Evolutionary conservation across 768 basidiomycete species (phyloP).

Genomic region (Neoboletus magnificus): DNA sequence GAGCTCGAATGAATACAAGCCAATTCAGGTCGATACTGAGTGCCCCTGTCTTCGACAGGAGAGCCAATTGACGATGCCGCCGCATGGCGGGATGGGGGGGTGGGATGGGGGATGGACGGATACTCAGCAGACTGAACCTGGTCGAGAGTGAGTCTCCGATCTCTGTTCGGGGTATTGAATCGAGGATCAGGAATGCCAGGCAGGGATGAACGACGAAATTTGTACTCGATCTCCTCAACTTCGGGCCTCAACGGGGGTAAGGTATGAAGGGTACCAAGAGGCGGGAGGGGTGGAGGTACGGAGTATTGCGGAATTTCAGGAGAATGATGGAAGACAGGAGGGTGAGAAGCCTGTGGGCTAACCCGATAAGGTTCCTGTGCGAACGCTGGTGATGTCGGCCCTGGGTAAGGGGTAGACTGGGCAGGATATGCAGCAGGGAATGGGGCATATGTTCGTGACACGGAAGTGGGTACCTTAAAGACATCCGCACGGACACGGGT

Average conservation of each 20-base stretch:
- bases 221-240: slow-evolving; percentile 28
- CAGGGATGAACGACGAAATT: slow-evolving; percentile 33
- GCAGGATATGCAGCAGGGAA: slow-evolving; percentile 35
- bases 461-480: slow-evolving; percentile 30
- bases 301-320: slow-evolving; percentile 29
- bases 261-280: slow-evolving; percentile 19
- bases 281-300: slow-evolving; percentile 24
- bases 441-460: slow-evolving; percentile 41
- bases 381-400: slow-evolving; percentile 19
- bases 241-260: slow-evolving; percentile 29
- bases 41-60: slow-evolving; percentile 10
- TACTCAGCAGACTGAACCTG: slow-evolving; percentile 16
- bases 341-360: slow-evolving; percentile 24
- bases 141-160: slow-evolving; percentile 13
- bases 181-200: slow-evolving; percentile 14
- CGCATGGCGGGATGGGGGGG: slow-evolving; percentile 4
- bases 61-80: background rate
- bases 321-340: slow-evolving; percentile 15
- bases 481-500: slow-evolving; percentile 30
- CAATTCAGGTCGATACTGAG: slow-evolving; percentile 12
- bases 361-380: slow-evolving; percentile 24
- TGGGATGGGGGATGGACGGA: background rate
- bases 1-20: slow-evolving; percentile 17
- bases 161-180: slow-evolving; percentile 4
- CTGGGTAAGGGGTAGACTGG: slow-evolving; percentile 26